A percentile compares a stretch with the other conserved stretches of the same genome.
Conservation (phyloP, 139 green algal species). For the Haematococcus sp. region DNA sequence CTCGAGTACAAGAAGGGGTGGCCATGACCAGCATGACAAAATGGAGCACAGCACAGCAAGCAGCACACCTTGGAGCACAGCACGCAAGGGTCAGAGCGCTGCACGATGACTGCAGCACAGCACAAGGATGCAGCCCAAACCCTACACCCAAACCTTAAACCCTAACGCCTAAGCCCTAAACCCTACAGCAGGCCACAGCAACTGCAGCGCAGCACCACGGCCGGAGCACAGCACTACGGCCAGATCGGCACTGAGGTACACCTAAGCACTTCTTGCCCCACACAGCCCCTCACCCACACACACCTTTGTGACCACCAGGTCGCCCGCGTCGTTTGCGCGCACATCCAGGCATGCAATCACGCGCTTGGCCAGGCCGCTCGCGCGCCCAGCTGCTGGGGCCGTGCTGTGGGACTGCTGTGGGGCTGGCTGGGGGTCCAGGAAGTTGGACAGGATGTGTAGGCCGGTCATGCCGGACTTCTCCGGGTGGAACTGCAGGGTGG, state of each 20-base stretch:
- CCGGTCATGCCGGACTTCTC: constrained; percentile 91
- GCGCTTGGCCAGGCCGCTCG: constrained; percentile 78
- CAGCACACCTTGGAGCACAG: too few relatives aligned
- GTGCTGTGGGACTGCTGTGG: constrained; percentile 8
- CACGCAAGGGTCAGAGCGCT: too few relatives aligned
- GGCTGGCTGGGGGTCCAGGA: constrained; percentile 60
- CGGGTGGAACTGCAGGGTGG: constrained; percentile 94
- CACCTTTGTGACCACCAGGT: constrained; percentile 94
- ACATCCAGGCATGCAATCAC: constrained; percentile 99
- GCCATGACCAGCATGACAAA: too few relatives aligned
- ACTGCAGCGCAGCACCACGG: not conserved
- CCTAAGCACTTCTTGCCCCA: not conserved
- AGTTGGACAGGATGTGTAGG: constrained; percentile 72
- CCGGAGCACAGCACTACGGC: not conserved
- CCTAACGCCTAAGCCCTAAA: too few relatives aligned
- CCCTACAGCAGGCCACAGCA: too few relatives aligned
- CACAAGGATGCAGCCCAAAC: too few relatives aligned
- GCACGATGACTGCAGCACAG: too few relatives aligned
- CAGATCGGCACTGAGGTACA: not conserved
- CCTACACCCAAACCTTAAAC: too few relatives aligned
- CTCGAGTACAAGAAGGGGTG: too few relatives aligned
- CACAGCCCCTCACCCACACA: not conserved
- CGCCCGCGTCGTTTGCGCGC: constrained; percentile 88
- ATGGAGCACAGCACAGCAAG: too few relatives aligned
- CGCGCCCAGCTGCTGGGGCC: not conserved